Conservation (phyloP, 1,284 basidiomycete genomes). For the Pseudomicrostroma phylloplanum region DNA sequence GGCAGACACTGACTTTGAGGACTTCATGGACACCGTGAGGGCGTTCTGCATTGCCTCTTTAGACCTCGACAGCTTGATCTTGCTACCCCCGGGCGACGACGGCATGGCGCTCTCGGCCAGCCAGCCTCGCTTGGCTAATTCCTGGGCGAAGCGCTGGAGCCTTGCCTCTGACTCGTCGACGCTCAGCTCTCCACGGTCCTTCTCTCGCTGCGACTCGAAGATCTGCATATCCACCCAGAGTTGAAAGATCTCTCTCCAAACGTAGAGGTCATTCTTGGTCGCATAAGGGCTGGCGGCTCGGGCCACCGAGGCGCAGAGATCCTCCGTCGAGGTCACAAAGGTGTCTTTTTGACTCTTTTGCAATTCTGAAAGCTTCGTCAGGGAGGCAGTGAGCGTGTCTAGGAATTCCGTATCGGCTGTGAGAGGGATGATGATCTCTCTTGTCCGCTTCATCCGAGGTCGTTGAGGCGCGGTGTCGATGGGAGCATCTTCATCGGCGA, state of each 20-base stretch:
- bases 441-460: slow-evolving; percentile 16
- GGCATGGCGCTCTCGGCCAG: slow-evolving; percentile 4
- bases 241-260: slow-evolving; percentile 84
- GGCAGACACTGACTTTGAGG: slow-evolving; percentile 27
- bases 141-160: slow-evolving; percentile 65
- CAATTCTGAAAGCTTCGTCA: slow-evolving; percentile 65
- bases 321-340: slow-evolving; percentile 62
- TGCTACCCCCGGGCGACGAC: slow-evolving; percentile 2
- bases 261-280: slow-evolving; percentile 68
- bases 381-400: slow-evolving; percentile 65
- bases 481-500: neutral
- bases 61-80: slow-evolving; percentile 8
- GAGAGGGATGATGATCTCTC: slow-evolving; percentile 73
- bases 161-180: slow-evolving; percentile 68
- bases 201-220: slow-evolving; percentile 73
- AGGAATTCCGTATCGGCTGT: slow-evolving; percentile 76
- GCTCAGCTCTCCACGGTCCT: slow-evolving; percentile 66
- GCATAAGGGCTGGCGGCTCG: slow-evolving; percentile 43
- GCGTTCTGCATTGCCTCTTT: slow-evolving; percentile 6
- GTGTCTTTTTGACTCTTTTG: slow-evolving; percentile 61
- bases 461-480: neutral
- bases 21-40: slow-evolving; percentile 28
- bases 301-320: slow-evolving; percentile 60
- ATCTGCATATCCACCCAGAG: slow-evolving; percentile 81
- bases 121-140: slow-evolving; percentile 58